A percentile compares a stretch with the other conserved stretches of the same genome.
These are phyloP conservation scores for Leccinum huronense DNA, from an alignment of 1,284 basidiomycete species.

Conservation along the genomic window DNA sequence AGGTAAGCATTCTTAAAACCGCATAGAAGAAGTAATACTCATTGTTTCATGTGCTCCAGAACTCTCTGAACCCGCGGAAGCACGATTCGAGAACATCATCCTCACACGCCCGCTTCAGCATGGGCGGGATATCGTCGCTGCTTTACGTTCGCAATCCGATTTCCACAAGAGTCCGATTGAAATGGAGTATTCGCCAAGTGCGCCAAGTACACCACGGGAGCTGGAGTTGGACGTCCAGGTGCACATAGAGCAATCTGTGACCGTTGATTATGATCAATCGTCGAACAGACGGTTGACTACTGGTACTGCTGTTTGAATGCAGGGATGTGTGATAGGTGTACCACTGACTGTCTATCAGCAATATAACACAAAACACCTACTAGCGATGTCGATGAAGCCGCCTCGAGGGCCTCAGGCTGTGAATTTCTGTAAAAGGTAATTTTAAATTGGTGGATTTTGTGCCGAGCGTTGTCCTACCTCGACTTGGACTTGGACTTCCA, in stretches of 20 bases:
- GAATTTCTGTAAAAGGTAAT: conserved; percentile 13
- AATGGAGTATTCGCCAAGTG: conserved; percentile 19
- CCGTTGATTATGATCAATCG: conserved; percentile 31
- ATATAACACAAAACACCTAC: conserved; percentile 8
- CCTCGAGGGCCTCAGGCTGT: not conserved
- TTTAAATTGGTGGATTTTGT: conserved; percentile 13
- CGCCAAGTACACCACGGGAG: conserved; percentile 19
- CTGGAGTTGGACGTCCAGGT: conserved; percentile 33
- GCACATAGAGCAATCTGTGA: conserved; percentile 33
- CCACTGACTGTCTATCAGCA: conserved; percentile 10
- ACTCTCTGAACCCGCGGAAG: conserved; percentile 29
- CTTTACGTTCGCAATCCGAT: conserved; percentile 27
- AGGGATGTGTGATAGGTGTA: conserved; percentile 11
- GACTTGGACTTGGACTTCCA: not conserved
- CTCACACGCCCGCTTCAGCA: conserved; percentile 21
- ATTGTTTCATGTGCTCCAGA: conserved; percentile 16
- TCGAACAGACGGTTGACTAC: conserved; percentile 21
- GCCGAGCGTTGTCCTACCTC: not conserved
- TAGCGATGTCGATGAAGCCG: not conserved
- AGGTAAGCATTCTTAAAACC: conserved; percentile 16
- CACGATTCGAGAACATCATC: conserved; percentile 34
- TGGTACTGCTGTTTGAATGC: conserved; percentile 8
- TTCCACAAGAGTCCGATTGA: conserved; percentile 28
- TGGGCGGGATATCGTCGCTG: conserved; percentile 20
- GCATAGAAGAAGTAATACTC: not conserved